Conservation (phyloP, 768 basidiomycete species). For the Ramaria sp. region DNA sequence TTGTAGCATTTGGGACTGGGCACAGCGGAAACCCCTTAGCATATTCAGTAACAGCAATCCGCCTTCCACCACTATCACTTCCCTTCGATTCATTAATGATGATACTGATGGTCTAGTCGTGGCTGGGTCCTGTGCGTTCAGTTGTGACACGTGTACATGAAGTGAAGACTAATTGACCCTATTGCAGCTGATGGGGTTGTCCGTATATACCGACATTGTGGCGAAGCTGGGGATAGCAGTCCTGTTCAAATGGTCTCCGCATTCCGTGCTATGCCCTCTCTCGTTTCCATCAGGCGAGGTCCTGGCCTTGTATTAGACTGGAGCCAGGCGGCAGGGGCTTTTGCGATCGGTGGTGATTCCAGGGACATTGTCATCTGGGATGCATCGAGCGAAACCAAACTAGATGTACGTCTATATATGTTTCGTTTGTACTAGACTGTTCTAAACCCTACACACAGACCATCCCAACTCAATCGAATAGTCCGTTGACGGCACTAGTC, state of each 20-base stretch:
- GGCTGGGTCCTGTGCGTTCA: constrained; percentile 64
- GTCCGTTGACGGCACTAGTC: constrained; percentile 76
- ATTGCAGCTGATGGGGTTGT: constrained; percentile 78
- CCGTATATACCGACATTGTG: constrained; percentile 83
- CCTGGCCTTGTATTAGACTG: constrained; percentile 84
- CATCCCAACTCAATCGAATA: constrained; percentile 79
- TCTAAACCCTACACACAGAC: constrained; percentile 41
- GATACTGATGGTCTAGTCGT: constrained; percentile 87
- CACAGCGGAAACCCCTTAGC: constrained; percentile 61
- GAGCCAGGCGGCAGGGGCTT: constrained; percentile 78
- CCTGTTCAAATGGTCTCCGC: constrained; percentile 88
- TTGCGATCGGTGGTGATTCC: constrained; percentile 89
- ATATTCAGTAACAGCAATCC: constrained; percentile 87
- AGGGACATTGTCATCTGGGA: constrained; percentile 90
- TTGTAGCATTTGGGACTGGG: constrained; percentile 85
- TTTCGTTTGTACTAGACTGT: not conserved
- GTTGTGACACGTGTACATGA: not conserved
- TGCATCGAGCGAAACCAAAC: constrained; percentile 75
- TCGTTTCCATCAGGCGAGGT: constrained; percentile 44
- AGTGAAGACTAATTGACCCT: too few species aligned
- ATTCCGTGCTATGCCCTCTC: constrained; percentile 69
- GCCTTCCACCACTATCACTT: constrained; percentile 72
- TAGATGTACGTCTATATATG: constrained; percentile 39
- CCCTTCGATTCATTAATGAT: constrained; percentile 89
- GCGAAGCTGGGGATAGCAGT: constrained; percentile 53